Base-by-base conservation (phyloP, 2,329 filamentous ascomycete species). In the Penicillium sp. region DNA sequence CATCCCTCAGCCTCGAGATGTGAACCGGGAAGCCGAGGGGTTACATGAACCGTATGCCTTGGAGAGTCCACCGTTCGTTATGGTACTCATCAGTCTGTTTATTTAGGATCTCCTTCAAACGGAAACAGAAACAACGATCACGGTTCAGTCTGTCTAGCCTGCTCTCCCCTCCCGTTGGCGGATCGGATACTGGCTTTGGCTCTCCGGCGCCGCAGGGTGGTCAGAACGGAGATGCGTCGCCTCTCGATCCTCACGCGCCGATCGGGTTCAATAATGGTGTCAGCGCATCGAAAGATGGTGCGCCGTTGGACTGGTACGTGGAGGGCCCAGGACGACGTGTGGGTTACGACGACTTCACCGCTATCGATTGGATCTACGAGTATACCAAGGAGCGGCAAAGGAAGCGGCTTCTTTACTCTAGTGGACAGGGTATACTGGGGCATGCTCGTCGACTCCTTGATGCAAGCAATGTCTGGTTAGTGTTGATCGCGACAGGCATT, bases 341-440 rank as follows among this genome's bases (percentile, higher is more conserved):
- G 37, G 93, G 90, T 52, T 99, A 99, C 76, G 93, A 97, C 68
- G 89, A 99, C 75, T 80, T 97, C 71, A 97, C 93, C 16, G 93
- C 94, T 55, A 99, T 99, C 71, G 94, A 99, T 77, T 99, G 94
- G 94, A 97, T 97, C 69, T 97, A 96, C 66, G 94, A 99, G 74
- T 96, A 97, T 70, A 94, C 90, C 50, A 97, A 97, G 73, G 94
- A 99, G 76, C 85, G 94, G 21, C 91, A 96, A 72, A 85, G 94
- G 25, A 77, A 95, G 66, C 85, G 91, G n/a, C 83, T 88, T 31
- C 79, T 99, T 21, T 83, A 86, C 52, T 84, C 88, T 0, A 84
- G 82, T 64, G 82, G 86, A 8, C 80, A 83, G 21, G 90, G 91
- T 0, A 63, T 96, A 6, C 57, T 92, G 21, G 91, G 91, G 13